These are phyloP conservation scores for Phytopythium vexans DNA, from an alignment of 352 stramenopile genomes.

Conservation along the genomic window DNA sequence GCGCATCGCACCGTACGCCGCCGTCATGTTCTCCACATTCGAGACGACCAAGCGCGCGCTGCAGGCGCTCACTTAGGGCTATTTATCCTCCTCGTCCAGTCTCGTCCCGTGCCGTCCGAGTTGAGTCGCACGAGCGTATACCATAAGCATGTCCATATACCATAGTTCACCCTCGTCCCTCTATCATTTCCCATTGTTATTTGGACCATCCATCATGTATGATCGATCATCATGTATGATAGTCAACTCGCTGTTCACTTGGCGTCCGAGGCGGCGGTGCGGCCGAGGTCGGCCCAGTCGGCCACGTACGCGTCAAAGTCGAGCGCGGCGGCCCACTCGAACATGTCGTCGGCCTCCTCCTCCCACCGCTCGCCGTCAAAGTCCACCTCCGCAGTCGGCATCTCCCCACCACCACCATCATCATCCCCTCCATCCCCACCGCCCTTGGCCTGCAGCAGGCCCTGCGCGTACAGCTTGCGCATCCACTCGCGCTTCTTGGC, in stretches of 20 bases:
- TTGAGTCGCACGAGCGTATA: neutral
- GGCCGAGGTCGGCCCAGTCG: constrained; percentile 59
- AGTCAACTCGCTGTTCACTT: no score
- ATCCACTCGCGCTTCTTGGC: constrained; percentile 79
- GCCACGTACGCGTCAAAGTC: constrained; percentile 77
- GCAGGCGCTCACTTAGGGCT: constrained; percentile 26
- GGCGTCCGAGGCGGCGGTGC: constrained; percentile 41
- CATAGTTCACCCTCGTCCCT: no score
- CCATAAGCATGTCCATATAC: neutral
- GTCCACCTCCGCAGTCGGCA: constrained; percentile 30
- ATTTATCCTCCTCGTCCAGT: neutral
- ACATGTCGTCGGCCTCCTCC: constrained; percentile 63
- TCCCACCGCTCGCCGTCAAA: constrained; percentile 69
- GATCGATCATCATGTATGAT: neutral
- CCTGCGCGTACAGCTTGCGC: constrained; percentile 73
- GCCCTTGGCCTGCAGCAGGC: constrained; percentile 25
- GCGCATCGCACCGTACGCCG: constrained; percentile 76
- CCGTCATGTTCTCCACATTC: constrained; percentile 84
- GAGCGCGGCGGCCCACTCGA: constrained; percentile 57
- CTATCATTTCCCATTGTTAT: no score
- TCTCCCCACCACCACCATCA: constrained; percentile 10
- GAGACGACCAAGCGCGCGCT: constrained; percentile 75
- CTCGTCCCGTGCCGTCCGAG: neutral
- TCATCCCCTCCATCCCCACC: constrained; percentile 5
- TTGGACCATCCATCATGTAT: constrained; percentile 1